Conservation (phyloP, 192 early-diverging fungal species). For the Spinellus fusiger region DNA sequence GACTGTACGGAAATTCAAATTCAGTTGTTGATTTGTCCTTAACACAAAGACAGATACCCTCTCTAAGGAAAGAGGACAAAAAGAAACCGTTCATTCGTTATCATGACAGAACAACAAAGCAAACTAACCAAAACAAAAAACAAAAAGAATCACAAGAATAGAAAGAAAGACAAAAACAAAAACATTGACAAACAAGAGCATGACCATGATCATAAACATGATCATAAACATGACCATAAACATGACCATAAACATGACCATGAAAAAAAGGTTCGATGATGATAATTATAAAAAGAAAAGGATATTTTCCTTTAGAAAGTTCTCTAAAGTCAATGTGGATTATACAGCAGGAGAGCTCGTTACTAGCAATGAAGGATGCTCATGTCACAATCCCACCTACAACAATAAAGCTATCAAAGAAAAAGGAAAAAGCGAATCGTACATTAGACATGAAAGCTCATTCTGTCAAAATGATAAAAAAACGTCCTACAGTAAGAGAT, state of each 20-base stretch:
- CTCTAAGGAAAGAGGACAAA: no score
- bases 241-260: background rate
- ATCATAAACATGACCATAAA: background rate
- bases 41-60: no score
- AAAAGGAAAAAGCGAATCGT: background rate
- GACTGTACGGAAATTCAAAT: no score
- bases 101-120: background rate
- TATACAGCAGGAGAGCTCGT: background rate
- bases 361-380: background rate
- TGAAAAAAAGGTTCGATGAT: no score
- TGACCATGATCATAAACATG: background rate
- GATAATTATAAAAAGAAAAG: no score
- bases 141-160: background rate
- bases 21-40: no score
- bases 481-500: background rate
- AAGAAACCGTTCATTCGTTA: no score
- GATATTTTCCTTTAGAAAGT: no score
- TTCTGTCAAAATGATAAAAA: background rate
- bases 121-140: background rate
- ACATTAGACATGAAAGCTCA: background rate
- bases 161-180: background rate
- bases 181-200: background rate
- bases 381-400: background rate
- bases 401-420: background rate
- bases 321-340: background rate